Base-by-base conservation (phyloP, 108 stramenopile species). In the Cyclotella sp. region DNA sequence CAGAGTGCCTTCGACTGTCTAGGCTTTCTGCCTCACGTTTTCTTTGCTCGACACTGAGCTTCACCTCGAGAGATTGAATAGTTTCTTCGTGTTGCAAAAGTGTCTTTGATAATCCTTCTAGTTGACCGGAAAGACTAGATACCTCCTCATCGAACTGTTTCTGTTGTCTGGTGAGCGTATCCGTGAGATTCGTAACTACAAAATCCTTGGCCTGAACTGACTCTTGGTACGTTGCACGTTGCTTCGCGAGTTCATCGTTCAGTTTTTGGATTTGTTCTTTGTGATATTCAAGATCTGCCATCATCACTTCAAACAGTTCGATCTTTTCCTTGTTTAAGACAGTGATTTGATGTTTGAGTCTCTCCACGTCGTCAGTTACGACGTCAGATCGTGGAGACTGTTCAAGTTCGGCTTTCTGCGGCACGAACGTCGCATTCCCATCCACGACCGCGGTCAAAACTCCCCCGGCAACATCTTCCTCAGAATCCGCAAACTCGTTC, bases 401-500 rank as follows among this genome's bases (percentile, higher is more conserved):
- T 34, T 34, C 34, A 2, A n/a, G 9, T 49, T 49, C 64, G 5
- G 10, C 64, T 65, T 40, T 4, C 34, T 47, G 26, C 30, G 44
- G 69, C 51, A 18, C 40, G 55, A n/a, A 39, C 16, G 46, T 57
- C 3, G 34, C 34, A 34, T 34, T 34, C 34, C 34, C 34, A 34
- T 34, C 34, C 34, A 34, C 34, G 6, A 34, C 34, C 34, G 34
- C 4, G 6, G 34, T 34, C 34, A 34, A 34, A 34, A 5, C 34
- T 34, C 34, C 34, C 34, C 6, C 6, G 34, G 62, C 47, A 57
- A 57, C 24, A 19, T 57, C 55, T 26, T 60, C 73, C 27, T 76
- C 74, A 1, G 59, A 39, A 73, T 73, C 71, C 16, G 71, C 73
- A 47, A 68, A 79, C 34, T 75, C 74, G 26, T 72, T 63, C 49